Evolutionary conservation across 2,329 filamentous ascomycete species (phyloP).

Genomic region (Epichloe typhina): DNA sequence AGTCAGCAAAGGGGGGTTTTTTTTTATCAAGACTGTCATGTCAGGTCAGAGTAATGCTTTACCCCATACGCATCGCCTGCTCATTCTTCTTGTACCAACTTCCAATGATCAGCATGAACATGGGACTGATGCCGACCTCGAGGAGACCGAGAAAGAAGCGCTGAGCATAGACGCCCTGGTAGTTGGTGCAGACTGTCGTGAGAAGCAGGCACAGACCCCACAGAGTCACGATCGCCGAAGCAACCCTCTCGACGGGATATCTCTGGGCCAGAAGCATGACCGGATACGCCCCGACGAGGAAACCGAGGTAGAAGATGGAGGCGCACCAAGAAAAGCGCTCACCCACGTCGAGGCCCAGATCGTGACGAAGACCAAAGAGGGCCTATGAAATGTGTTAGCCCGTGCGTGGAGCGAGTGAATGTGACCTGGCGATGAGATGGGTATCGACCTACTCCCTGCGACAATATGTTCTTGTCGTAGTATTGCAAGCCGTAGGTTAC

Average conservation of each 20-base stretch:
- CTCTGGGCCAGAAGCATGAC: conserved; percentile 18
- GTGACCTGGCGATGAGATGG: neutral
- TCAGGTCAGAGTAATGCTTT: neutral
- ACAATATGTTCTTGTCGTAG: conserved; percentile 8
- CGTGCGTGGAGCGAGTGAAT: neutral
- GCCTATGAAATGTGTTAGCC: neutral
- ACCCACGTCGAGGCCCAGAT: conserved; percentile 3
- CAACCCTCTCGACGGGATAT: conserved; percentile 17
- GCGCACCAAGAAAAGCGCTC: conserved; percentile 5
- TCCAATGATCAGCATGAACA: conserved; percentile 10
- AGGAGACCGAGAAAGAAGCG: conserved; percentile 29
- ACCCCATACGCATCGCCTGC: conserved; percentile 26
- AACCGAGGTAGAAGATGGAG: conserved; percentile 36
- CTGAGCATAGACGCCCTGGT: conserved; percentile 24
- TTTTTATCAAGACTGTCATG: neutral
- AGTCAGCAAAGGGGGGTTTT: neutral
- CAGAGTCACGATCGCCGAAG: conserved; percentile 10
- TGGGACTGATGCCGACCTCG: conserved; percentile 22
- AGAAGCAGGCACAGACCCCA: conserved; percentile 25
- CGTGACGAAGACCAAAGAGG: conserved; percentile 4
- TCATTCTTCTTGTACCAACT: conserved; percentile 7
- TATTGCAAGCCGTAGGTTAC: conserved; percentile 6
- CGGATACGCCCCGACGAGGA: conserved; percentile 24
- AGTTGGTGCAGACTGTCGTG: conserved; percentile 22
- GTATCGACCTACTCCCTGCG: conserved; percentile 4